Percentiles rank a stretch among this genome's conserved stretches.
Conservation (phyloP, 2,329 filamentous ascomycete species). For the Colletotrichum scovillei region DNA sequence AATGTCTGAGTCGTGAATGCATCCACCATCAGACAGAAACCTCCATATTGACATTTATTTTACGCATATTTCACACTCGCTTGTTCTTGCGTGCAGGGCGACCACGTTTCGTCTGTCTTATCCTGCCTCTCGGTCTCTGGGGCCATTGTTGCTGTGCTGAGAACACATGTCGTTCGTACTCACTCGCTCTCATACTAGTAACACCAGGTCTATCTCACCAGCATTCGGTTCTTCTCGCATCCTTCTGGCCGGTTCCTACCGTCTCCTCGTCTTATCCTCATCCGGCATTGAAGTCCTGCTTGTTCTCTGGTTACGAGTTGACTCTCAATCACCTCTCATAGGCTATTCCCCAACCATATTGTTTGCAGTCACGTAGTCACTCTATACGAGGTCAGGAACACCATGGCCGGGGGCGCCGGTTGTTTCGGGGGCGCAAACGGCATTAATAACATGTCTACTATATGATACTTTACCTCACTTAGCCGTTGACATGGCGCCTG, state of each 20-base stretch:
- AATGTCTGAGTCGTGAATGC: conserved; percentile 30
- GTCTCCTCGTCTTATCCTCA: neutral
- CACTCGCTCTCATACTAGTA: neutral
- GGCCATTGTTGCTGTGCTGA: neutral
- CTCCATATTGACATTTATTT: neutral
- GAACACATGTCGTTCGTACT: neutral
- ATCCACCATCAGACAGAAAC: conserved; percentile 7
- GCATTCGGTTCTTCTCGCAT: neutral
- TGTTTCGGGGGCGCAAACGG: conserved; percentile 21
- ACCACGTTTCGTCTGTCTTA: conserved; percentile 8
- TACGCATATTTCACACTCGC: neutral
- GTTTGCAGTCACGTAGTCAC: neutral
- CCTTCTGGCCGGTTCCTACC: neutral
- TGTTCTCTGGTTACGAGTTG: neutral
- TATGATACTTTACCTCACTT: conserved; percentile 2
- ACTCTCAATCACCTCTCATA: too few species aligned
- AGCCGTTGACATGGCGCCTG: conserved; percentile 6
- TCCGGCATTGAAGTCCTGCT: neutral
- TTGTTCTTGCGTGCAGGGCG: conserved; percentile 18
- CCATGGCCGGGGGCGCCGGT: conserved; percentile 12
- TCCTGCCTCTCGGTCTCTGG: neutral
- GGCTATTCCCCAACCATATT: neutral
- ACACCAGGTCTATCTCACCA: neutral
- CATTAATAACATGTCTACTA: neutral
- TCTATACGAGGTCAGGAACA: conserved; percentile 10